Percentiles rank a stretch among this genome's conserved stretches.
Evolutionary conservation across 805 yeast genomes (phyloP).

Genomic region (Candida ortonii): DNA sequence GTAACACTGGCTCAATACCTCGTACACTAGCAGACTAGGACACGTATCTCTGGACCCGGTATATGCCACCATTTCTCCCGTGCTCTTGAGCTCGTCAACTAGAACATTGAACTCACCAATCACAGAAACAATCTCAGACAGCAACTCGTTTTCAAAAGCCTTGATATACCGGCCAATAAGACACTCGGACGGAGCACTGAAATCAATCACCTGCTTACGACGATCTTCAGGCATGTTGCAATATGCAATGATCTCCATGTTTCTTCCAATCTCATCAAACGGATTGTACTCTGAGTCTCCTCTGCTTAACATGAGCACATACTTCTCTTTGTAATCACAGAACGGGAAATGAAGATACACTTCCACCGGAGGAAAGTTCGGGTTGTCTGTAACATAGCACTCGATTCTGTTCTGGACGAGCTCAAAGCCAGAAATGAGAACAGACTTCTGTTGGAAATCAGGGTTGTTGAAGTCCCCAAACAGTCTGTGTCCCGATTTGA

Average conservation of each 20-base stretch:
- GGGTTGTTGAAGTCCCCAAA: slow-evolving; percentile 24
- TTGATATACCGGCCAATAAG: slow-evolving; percentile 38
- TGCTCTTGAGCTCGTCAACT: slow-evolving; percentile 35
- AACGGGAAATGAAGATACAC: slow-evolving; percentile 35
- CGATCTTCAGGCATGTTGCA: slow-evolving; percentile 40
- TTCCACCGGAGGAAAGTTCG: slow-evolving; percentile 24
- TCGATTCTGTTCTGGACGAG: slow-evolving; percentile 20
- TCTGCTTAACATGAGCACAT: slow-evolving; percentile 47
- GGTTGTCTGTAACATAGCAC: slow-evolving; percentile 30
- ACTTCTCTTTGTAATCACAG: slow-evolving; percentile 50
- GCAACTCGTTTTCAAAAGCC: slow-evolving; percentile 33
- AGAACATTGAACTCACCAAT: slow-evolving; percentile 45
- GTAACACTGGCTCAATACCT: slow-evolving; percentile 68
- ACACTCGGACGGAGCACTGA: slow-evolving; percentile 35
- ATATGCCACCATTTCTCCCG: slow-evolving; percentile 26
- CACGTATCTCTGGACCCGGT: slow-evolving; percentile 22
- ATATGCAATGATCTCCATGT: slow-evolving; percentile 42
- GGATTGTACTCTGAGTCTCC: slow-evolving; percentile 59
- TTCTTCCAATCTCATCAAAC: slow-evolving; percentile 54
- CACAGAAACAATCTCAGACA: slow-evolving; percentile 26
- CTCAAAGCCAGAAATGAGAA: slow-evolving; percentile 18
- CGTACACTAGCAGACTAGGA: slow-evolving; percentile 54
- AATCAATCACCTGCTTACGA: slow-evolving; percentile 33
- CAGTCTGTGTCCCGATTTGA: slow-evolving; percentile 16
- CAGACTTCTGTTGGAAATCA: slow-evolving; percentile 16